Evolutionary conservation across 2,329 filamentous ascomycete genomes (phyloP), one percentile per base, ranked within the genome.

Genomic region (Phialophora chinensis): DNA sequence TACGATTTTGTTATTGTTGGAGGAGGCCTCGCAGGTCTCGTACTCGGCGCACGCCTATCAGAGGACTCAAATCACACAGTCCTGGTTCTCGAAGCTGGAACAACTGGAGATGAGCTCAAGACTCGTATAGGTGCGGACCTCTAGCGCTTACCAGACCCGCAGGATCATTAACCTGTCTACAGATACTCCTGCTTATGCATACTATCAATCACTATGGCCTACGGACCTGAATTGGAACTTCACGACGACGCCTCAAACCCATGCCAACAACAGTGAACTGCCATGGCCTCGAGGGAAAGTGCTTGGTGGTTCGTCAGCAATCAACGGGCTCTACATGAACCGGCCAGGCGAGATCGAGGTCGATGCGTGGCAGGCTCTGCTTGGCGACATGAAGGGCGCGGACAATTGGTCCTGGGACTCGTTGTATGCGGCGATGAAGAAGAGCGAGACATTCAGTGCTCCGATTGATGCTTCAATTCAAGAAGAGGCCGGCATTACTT

Each of bases 391-490:
- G 76, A 73, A 76, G 5, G 76, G 75, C 5, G 75, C 75, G 1
- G 74, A 77, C 2, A 74, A 77, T 58, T 77, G 76, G 76, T 70
- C 71, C 1, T 77, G 76, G 76, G 72, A 75, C 14, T 74, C 75
- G 1, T 75, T 77, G 66, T 76, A 72, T 49, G 72, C 73, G n/a
- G 75, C 76, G 3, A 74, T 77, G 73, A 76, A 75, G 60, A 67
- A 78, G 77, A 77, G 75, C 62, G 75, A 77, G 62, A 77, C 72
- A 6, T 80, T 84, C 67, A 80, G 81, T 47, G 72, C 76, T 4
- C 80, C 81, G 0, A 74, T 74, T 12, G 65, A 74, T n/a, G 71
- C 71, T 6, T 33, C 50, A 4, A 60, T 81, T 1, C 75, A 76
- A 47, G 63, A 75, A 12, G 73, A 78, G 52, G 77, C 79, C 63